phyloP scores from a whole-genome alignment of 805 yeast genomes.

The Wickerhamiella qilinensis region DNA sequence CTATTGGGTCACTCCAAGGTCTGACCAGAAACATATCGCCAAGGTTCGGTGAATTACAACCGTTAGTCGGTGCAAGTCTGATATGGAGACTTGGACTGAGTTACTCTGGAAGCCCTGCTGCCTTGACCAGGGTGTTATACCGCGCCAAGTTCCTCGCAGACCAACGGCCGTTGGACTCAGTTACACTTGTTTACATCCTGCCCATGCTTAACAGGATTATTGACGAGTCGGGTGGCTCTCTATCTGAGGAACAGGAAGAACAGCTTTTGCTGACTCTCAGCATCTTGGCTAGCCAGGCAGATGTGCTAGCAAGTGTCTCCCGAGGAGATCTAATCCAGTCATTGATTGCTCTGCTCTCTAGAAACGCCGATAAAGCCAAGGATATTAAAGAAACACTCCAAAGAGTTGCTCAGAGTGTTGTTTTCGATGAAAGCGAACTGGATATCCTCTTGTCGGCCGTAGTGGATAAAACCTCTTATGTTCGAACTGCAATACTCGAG shows the following conservation, averaged over 20 bases:
- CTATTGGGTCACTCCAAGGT: constrained; percentile 33
- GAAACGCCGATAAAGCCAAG: constrained; percentile 63
- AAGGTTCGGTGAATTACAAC: constrained; percentile 29
- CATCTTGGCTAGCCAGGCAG: constrained; percentile 36
- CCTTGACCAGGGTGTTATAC: constrained; percentile 36
- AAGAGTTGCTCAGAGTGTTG: constrained; percentile 58
- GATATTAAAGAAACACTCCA: constrained; percentile 69
- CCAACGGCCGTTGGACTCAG: constrained; percentile 51
- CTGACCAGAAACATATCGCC: constrained; percentile 37
- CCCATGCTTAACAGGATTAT: constrained; percentile 61
- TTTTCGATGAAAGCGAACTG: constrained; percentile 41
- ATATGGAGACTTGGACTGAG: constrained; percentile 39
- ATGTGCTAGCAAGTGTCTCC: constrained; percentile 43
- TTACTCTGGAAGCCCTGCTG: constrained; percentile 31
- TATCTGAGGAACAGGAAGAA: constrained; percentile 70
- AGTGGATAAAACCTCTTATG: constrained; percentile 49
- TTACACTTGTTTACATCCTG: constrained; percentile 53
- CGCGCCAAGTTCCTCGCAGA: constrained; percentile 59
- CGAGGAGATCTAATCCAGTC: constrained; percentile 46
- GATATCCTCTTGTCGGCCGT: constrained; percentile 37
- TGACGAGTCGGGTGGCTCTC: constrained; percentile 10
- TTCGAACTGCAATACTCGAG: constrained; percentile 66
- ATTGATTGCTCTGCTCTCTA: constrained; percentile 44
- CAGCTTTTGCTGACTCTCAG: constrained; percentile 64
- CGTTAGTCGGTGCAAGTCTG: constrained; percentile 51